phyloP scores from a whole-genome alignment of 2,329 filamentous ascomycete species.

The Microdochium bolleyi region DNA sequence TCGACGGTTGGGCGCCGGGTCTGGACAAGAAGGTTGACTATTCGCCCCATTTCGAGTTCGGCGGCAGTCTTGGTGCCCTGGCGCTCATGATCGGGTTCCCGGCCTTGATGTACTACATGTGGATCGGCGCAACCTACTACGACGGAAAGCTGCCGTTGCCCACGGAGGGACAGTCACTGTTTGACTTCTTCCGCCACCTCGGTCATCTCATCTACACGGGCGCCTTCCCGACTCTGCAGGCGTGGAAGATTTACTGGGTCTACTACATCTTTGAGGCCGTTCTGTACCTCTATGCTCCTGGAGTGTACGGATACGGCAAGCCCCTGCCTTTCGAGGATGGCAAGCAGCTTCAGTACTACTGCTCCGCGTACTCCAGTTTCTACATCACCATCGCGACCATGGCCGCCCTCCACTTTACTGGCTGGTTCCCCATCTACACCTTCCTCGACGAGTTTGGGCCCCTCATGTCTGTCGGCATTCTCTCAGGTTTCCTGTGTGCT shows the following conservation, averaged over 20 bases:
- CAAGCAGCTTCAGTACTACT: conserved; percentile 89
- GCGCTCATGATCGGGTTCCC: conserved; percentile 91
- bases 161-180: conserved; percentile 54
- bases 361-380: conserved; percentile 80
- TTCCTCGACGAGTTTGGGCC: conserved; percentile 94
- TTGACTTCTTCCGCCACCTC: conserved; percentile 67
- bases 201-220: conserved; percentile 68
- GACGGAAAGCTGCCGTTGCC: conserved; percentile 71
- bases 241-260: conserved; percentile 91
- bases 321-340: conserved; percentile 74
- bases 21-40: conserved; percentile 56
- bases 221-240: conserved; percentile 73
- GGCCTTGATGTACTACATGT: conserved; percentile 98
- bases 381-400: conserved; percentile 75
- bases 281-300: conserved; percentile 80
- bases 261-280: conserved; percentile 81
- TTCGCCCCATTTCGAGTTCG: conserved; percentile 71
- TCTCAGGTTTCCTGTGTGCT: conserved; percentile 79
- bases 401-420: conserved; percentile 68
- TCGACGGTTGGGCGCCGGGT: conserved; percentile 52
- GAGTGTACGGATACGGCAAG: conserved; percentile 82
- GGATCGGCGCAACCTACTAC: conserved; percentile 92
- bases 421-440: conserved; percentile 82
- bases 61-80: conserved; percentile 71
- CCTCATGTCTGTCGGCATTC: conserved; percentile 84